These are phyloP conservation scores for Claviceps fusiformis DNA, from an alignment of 2,329 filamentous ascomycete species.

Conservation along the genomic window DNA sequence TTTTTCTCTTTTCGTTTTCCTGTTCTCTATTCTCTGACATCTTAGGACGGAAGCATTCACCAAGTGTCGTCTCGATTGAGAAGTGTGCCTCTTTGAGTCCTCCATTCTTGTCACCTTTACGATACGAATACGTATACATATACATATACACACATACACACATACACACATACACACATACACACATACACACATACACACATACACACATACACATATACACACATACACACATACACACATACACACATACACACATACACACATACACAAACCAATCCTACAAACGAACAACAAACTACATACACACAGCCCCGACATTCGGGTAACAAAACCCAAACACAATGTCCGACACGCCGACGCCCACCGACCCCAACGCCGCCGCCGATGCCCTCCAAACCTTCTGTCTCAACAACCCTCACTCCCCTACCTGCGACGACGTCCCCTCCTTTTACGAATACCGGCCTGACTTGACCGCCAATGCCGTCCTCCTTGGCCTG, in stretches of 20 bases:
- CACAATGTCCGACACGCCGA: neutral
- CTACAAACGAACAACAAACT: neutral
- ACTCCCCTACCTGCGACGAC: conserved; percentile 15
- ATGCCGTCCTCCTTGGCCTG: conserved; percentile 35
- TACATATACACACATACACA: too few relatives aligned
- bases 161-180: too few relatives aligned
- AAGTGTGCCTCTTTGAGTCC: neutral
- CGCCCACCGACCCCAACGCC: neutral
- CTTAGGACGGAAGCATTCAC: too few relatives aligned
- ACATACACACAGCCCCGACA: too few relatives aligned
- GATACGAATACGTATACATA: neutral
- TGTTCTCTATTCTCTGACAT: neutral
- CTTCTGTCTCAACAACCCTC: conserved; percentile 18
- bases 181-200: too few relatives aligned
- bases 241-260: neutral
- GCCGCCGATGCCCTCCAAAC: neutral
- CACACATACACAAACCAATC: neutral
- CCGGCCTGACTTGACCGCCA: conserved; percentile 34
- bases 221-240: too few relatives aligned
- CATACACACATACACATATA: too few relatives aligned
- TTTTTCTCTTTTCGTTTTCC: neutral
- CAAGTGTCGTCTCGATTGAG: neutral
- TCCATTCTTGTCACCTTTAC: neutral
- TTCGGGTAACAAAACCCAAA: neutral
- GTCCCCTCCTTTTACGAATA: conserved; percentile 35